A percentile compares a stretch with the other conserved stretches of the same genome.
These are phyloP conservation scores for Pythium apleroticum DNA, from an alignment of 352 stramenopile species.

Conservation along the genomic window DNA sequence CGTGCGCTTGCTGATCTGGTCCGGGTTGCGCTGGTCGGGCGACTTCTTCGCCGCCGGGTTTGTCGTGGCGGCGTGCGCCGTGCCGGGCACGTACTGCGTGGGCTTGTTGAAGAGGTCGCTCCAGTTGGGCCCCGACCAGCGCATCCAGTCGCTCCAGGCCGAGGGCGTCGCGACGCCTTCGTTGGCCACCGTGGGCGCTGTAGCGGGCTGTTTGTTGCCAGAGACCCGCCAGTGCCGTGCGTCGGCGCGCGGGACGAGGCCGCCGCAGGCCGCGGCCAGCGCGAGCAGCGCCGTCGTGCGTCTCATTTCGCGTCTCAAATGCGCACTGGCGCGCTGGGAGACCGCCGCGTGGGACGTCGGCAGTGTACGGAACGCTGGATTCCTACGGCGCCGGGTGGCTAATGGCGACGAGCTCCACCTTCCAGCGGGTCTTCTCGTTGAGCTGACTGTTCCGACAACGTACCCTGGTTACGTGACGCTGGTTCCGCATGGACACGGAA, in stretches of 20 bases:
- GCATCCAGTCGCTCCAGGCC: not conserved
- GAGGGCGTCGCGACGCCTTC: not conserved
- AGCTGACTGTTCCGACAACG: not conserved
- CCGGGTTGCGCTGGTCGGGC: not conserved
- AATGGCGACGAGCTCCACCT: not conserved
- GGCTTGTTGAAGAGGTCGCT: not conserved
- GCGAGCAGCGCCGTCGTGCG: not conserved
- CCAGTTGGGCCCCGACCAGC: not conserved
- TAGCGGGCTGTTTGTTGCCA: not conserved
- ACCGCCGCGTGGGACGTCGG: no score
- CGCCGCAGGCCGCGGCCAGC: not conserved
- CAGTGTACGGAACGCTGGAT: no score
- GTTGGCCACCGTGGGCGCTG: not conserved
- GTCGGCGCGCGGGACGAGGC: no score
- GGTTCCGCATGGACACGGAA: no score
- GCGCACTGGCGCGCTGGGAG: not conserved
- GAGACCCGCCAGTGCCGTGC: no score
- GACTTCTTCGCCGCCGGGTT: not conserved
- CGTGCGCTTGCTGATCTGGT: not conserved
- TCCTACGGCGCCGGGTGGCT: no score
- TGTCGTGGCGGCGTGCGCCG: constrained; percentile 6
- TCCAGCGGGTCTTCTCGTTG: not conserved
- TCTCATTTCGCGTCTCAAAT: constrained; percentile 1
- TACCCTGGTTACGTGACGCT: no score
- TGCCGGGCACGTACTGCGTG: constrained; percentile 13